Evolutionary conservation across 1,284 basidiomycete species (phyloP).

Genomic region (Earliella scabrosa): DNA sequence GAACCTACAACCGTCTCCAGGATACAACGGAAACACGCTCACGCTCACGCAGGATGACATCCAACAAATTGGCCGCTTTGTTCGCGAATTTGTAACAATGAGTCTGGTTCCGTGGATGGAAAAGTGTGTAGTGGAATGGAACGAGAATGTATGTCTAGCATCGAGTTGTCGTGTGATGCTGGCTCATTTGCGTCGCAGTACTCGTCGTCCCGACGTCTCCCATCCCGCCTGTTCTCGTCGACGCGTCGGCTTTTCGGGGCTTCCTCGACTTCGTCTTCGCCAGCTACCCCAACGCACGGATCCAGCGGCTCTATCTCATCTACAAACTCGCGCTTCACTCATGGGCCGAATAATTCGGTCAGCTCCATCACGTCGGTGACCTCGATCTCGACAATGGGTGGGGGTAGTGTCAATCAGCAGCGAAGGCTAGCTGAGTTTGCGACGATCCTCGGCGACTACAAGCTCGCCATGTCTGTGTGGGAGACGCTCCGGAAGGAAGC

Average conservation of each 20-base stretch:
- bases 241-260: constrained; percentile 91
- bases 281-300: constrained; percentile 40
- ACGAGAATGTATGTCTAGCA: constrained; percentile 70
- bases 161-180: not conserved
- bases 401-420: constrained; percentile 56
- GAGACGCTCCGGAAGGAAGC: constrained; percentile 84
- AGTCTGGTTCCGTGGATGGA: constrained; percentile 98
- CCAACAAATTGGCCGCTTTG: constrained; percentile 78
- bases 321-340: constrained; percentile 47
- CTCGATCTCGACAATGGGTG: constrained; percentile 39
- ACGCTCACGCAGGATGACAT: constrained; percentile 78
- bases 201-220: constrained; percentile 81
- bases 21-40: constrained; percentile 21
- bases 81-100: constrained; percentile 90
- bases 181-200: constrained; percentile 49
- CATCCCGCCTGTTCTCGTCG: constrained; percentile 83
- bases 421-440: constrained; percentile 94
- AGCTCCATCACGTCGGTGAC: constrained; percentile 37
- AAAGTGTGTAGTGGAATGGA: constrained; percentile 91
- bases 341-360: constrained; percentile 39
- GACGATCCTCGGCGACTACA: constrained; percentile 90
- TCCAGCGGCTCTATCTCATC: constrained; percentile 44
- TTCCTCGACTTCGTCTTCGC: constrained; percentile 47
- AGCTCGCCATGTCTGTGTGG: constrained; percentile 86
- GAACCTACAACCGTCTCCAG: constrained; percentile 11